Conservation (phyloP, 2,329 filamentous ascomycete species). For the Knoxdaviesia capensis region DNA sequence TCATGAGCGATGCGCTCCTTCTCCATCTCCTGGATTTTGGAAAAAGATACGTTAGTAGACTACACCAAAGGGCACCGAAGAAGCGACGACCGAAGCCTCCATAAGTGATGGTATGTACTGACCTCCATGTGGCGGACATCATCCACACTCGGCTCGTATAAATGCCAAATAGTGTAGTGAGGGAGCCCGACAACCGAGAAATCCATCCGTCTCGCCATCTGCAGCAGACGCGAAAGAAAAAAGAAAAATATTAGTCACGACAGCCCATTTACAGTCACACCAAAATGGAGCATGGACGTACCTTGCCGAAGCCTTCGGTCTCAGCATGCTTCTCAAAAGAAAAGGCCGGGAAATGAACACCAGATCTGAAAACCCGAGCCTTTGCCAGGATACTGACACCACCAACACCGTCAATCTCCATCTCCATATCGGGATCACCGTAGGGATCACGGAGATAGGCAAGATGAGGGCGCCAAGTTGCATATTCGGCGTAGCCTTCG, state of each 20-base stretch:
- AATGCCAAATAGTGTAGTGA: constrained; percentile 98
- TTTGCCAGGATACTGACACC: constrained; percentile 96
- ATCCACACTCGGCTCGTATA: constrained; percentile 97
- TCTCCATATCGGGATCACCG: constrained; percentile 96
- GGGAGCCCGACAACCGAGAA: constrained; percentile 90
- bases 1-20: constrained; percentile 63
- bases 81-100: neutral
- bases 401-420: constrained; percentile 96
- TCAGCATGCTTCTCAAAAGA: constrained; percentile 98
- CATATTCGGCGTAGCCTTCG: constrained; percentile 96
- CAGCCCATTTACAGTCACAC: neutral
- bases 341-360: constrained; percentile 94
- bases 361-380: constrained; percentile 81
- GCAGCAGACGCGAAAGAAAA: constrained; percentile 5
- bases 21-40: constrained; percentile 59
- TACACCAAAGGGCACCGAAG: neutral
- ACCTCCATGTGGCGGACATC: constrained; percentile 94
- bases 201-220: constrained; percentile 96
- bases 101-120: constrained; percentile 7
- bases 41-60: constrained; percentile 5
- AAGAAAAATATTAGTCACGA: neutral
- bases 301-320: constrained; percentile 97
- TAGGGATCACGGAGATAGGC: constrained; percentile 94
- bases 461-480: constrained; percentile 91
- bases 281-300: constrained; percentile 18